phyloP scores from a whole-genome alignment of 768 basidiomycete genomes.

The Punctularia strigosozonata region DNA sequence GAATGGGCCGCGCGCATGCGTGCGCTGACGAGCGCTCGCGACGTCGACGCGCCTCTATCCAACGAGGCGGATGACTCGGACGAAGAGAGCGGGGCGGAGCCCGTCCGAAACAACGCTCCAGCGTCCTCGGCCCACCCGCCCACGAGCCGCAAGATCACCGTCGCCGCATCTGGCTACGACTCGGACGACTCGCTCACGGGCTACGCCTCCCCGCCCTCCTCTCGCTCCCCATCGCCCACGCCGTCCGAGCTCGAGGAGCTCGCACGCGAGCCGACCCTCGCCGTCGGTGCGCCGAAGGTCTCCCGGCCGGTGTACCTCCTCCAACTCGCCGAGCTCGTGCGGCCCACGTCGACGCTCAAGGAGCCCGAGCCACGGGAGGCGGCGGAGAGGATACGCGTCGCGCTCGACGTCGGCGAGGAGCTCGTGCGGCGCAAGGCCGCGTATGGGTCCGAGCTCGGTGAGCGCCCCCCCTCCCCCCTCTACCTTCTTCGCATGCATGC shows the following conservation, averaged over 20 bases:
- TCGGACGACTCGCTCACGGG: conserved; percentile 78
- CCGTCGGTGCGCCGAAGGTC: conserved; percentile 56
- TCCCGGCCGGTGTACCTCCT: conserved; percentile 82
- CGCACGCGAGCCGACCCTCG: conserved; percentile 69
- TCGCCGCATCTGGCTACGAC: conserved; percentile 32
- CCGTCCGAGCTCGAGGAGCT: conserved; percentile 73
- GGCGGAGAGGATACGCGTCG: conserved; percentile 73
- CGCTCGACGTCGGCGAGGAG: conserved; percentile 65
- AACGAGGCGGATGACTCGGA: conserved; percentile 12
- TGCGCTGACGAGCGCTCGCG: conserved; percentile 33
- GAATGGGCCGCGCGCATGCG: conserved; percentile 56
- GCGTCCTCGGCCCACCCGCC: not conserved
- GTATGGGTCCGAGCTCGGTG: conserved; percentile 86
- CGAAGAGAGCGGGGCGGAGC: conserved; percentile 4
- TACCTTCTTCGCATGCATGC: not conserved
- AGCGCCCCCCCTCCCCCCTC: conserved; percentile 12
- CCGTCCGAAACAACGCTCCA: conserved; percentile 1
- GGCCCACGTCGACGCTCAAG: conserved; percentile 38
- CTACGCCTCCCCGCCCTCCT: conserved; percentile 55
- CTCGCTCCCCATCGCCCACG: conserved; percentile 72
- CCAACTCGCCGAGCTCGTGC: conserved; percentile 73
- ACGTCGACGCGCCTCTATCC: conserved; percentile 31
- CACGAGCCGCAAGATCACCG: not conserved
- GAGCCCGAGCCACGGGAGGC: conserved; percentile 63
- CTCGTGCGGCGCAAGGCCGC: conserved; percentile 73